Evolutionary conservation across 495 filamentous ascomycete genomes (phyloP).

Genomic region (Neurospora sp.): DNA sequence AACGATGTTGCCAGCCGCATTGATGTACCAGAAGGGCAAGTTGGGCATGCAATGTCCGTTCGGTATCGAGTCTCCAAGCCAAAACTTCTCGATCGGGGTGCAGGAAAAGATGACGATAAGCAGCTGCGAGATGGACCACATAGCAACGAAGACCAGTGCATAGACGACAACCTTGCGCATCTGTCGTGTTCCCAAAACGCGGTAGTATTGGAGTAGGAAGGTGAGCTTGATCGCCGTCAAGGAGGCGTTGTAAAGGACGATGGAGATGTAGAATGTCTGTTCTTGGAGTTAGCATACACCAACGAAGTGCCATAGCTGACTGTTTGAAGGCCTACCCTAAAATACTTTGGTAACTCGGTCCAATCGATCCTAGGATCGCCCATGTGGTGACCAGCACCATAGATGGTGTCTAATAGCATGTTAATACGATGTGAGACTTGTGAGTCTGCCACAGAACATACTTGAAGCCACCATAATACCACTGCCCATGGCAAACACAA

Average conservation of each 20-base stretch:
- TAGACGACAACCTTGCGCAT: constrained; percentile 19
- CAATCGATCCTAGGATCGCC: constrained; percentile 2
- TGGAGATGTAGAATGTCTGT: constrained; percentile 33
- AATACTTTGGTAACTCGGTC: constrained; percentile 11
- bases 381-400: constrained; percentile 17
- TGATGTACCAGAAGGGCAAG: constrained; percentile 38
- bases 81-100: constrained; percentile 26
- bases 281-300: not conserved
- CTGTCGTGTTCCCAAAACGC: constrained; percentile 22
- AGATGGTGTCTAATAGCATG: constrained; percentile 11
- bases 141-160: constrained; percentile 23
- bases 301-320: not conserved
- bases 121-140: constrained; percentile 32
- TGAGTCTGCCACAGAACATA: not conserved
- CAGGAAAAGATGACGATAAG: constrained; percentile 31
- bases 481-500: constrained; percentile 16
- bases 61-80: constrained; percentile 21
- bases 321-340: constrained; percentile 6
- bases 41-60: constrained; percentile 33
- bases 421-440: not conserved
- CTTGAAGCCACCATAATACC: constrained; percentile 16
- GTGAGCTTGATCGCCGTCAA: constrained; percentile 33
- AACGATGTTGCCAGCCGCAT: constrained; percentile 41
- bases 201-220: constrained; percentile 35
- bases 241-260: constrained; percentile 32